These are phyloP conservation scores for Bryoerythrophyllum caledonicum DNA, from an alignment of 225 moss, liverwort and hornwort genomes.

Conservation along the genomic window DNA sequence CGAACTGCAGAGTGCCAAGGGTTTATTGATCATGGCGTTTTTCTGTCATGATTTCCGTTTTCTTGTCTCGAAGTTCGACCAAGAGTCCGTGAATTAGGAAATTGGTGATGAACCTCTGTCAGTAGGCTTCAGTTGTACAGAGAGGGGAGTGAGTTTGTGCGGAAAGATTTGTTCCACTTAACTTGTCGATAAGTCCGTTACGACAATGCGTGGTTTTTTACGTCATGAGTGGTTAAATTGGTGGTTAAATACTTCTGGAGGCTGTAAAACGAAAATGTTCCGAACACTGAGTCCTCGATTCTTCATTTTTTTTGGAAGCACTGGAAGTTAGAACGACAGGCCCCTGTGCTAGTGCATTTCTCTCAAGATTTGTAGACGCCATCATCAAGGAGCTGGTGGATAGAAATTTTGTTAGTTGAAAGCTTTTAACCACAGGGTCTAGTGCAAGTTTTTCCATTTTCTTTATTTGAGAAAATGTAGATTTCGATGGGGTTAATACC, in stretches of 20 bases:
- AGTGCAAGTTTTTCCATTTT: not conserved
- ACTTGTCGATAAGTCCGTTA: no score
- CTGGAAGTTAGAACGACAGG: not conserved
- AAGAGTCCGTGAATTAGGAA: not conserved
- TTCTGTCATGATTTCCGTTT: not conserved
- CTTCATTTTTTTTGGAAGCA: no score
- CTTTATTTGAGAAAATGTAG: not conserved
- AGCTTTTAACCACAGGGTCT: not conserved
- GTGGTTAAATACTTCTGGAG: not conserved
- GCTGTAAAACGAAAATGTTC: not conserved
- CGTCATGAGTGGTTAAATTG: no score
- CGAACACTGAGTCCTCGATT: not conserved
- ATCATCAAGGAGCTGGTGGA: not conserved
- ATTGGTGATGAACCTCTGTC: not conserved
- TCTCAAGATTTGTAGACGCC: not conserved
- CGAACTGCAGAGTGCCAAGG: not conserved
- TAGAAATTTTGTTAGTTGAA: not conserved
- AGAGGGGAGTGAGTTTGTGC: no score
- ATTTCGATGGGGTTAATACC: not conserved
- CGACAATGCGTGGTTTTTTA: not conserved
- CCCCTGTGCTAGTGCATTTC: not conserved
- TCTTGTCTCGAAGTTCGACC: not conserved
- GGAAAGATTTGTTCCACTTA: no score
- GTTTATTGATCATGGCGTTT: slow-evolving; percentile 2
- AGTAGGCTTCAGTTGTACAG: not conserved